These are phyloP conservation scores for Phytomonas sp. DNA, from an alignment of 208 protist genomes.

Conservation along the genomic window DNA sequence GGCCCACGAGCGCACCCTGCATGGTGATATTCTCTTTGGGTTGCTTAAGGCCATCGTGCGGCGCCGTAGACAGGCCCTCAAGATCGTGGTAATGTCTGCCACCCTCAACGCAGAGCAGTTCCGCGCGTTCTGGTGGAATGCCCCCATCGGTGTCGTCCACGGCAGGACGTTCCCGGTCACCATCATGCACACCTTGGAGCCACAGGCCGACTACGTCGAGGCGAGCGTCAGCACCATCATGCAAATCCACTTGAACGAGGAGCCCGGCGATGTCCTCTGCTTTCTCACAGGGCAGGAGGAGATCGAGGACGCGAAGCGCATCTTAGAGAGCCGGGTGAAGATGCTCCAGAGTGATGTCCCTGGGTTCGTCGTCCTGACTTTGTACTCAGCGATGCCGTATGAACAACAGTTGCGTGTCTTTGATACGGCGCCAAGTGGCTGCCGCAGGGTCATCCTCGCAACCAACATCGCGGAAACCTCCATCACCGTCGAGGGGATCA, in stretches of 20 bases:
- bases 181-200: conserved; percentile 90
- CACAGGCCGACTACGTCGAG: conserved; percentile 96
- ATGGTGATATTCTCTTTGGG: conserved; percentile 90
- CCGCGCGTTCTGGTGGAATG: conserved; percentile 91
- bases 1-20: conserved; percentile 98
- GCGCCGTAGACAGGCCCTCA: conserved; percentile 47
- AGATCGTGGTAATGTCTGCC: conserved; percentile 96
- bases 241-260: conserved; percentile 95
- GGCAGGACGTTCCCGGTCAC: conserved; percentile 89
- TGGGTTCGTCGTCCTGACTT: conserved; percentile 64
- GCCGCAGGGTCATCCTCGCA: conserved; percentile 94
- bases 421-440: conserved; percentile 78
- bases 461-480: conserved; percentile 99
- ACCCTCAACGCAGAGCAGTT: conserved; percentile 95
- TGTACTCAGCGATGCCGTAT: conserved; percentile 96
- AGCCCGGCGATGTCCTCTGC: conserved; percentile 97
- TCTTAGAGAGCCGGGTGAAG: conserved; percentile 74
- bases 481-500: conserved; percentile 98
- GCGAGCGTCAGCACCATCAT: conserved; percentile 95
- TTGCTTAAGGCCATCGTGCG: conserved; percentile 83
- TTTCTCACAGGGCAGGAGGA: conserved; percentile 98
- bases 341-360: conserved; percentile 49
- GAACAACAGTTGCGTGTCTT: conserved; percentile 96
- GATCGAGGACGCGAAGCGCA: conserved; percentile 83
- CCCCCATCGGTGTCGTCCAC: conserved; percentile 86